Evolutionary conservation across 2,329 filamentous ascomycete genomes (phyloP).

Genomic region (Hypoxylon sp.): DNA sequence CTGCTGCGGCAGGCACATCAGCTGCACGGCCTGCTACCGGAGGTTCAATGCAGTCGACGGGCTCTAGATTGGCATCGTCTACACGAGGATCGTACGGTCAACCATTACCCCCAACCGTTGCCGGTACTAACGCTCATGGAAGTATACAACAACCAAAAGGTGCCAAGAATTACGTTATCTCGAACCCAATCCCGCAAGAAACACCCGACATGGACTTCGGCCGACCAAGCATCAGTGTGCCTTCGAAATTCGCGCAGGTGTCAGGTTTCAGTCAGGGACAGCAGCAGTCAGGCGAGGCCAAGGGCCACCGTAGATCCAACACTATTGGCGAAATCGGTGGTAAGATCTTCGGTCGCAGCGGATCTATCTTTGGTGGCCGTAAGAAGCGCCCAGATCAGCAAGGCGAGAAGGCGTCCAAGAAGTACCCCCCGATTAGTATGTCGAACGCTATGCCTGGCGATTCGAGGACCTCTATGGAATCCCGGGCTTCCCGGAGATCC

Average conservation of each 20-base stretch:
- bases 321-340: conserved; percentile 86
- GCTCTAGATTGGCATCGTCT: conserved; percentile 74
- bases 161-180: conserved; percentile 79
- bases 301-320: conserved; percentile 78
- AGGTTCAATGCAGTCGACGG: conserved; percentile 88
- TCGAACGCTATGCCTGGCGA: conserved; percentile 76
- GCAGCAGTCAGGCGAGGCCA: conserved; percentile 59
- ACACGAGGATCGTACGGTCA: conserved; percentile 85
- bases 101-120: conserved; percentile 87
- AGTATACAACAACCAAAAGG: conserved; percentile 85
- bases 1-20: conserved; percentile 60
- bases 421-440: conserved; percentile 94
- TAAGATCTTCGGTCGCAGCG: conserved; percentile 86
- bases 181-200: conserved; percentile 73
- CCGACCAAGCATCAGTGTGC: conserved; percentile 73
- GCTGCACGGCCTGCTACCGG: conserved; percentile 81
- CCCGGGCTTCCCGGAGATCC: conserved; percentile 75
- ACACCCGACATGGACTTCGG: conserved; percentile 66
- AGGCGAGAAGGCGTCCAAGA: conserved; percentile 73
- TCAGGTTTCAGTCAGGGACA: conserved; percentile 72
- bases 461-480: conserved; percentile 78
- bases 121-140: conserved; percentile 89
- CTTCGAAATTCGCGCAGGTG: conserved; percentile 71
- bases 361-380: conserved; percentile 81
- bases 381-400: conserved; percentile 55